phyloP scores from a whole-genome alignment of 2,329 filamentous ascomycete genomes.

The Aspergillus neotritici region DNA sequence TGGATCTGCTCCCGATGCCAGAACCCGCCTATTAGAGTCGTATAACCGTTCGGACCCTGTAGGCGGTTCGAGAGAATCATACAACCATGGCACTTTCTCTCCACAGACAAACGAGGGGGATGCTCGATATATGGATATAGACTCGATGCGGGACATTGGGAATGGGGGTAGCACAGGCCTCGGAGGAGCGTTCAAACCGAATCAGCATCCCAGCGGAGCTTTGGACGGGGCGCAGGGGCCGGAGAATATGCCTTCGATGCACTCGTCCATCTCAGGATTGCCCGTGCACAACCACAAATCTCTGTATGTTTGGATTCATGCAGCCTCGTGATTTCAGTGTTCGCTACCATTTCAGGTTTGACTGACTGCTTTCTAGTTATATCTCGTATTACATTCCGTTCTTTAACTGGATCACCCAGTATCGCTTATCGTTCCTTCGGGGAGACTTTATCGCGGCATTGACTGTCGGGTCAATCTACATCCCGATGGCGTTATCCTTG shows the following conservation, averaged over 20 bases:
- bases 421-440: slow-evolving; percentile 71
- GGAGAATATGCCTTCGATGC: slow-evolving; percentile 64
- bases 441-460: slow-evolving; percentile 84
- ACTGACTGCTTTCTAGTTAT: slow-evolving; percentile 54
- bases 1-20: slow-evolving; percentile 19
- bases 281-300: slow-evolving; percentile 66
- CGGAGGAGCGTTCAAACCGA: slow-evolving; percentile 1
- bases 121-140: slow-evolving; percentile 39
- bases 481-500: slow-evolving; percentile 92
- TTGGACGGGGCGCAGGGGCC: slow-evolving; percentile 46
- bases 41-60: slow-evolving; percentile 33
- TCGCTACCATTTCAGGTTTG: neutral
- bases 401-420: slow-evolving; percentile 84
- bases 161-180: slow-evolving; percentile 29
- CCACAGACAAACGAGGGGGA: slow-evolving; percentile 57
- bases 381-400: slow-evolving; percentile 89
- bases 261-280: slow-evolving; percentile 64
- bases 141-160: slow-evolving; percentile 22
- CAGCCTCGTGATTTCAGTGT: neutral
- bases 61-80: slow-evolving; percentile 41
- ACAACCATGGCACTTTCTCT: slow-evolving; percentile 72
- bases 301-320: slow-evolving; percentile 54
- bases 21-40: slow-evolving; percentile 36
- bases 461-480: slow-evolving; percentile 98
- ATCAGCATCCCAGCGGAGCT: slow-evolving; percentile 25